Evolutionary conservation across 495 filamentous ascomycete genomes (phyloP), one percentile per base, ranked within the genome.

Genomic region (Aspergillus nanangensis): DNA sequence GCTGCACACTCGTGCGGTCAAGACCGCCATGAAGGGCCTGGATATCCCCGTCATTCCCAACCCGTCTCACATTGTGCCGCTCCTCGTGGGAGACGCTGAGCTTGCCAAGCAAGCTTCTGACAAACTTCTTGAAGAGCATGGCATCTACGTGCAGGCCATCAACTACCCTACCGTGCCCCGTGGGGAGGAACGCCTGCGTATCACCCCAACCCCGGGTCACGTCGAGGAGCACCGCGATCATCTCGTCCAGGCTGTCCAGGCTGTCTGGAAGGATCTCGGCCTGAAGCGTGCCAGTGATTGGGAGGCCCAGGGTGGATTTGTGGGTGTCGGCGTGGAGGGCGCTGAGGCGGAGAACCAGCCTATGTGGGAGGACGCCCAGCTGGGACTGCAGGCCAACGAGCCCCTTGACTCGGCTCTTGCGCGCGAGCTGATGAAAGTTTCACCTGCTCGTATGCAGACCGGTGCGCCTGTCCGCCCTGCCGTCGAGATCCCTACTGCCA

Each of bases 41-140:
- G 84, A 92, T 58, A 95, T 98, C 48, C 93, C 93, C n/a, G 94
- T 98, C 31, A 96, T 98, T 42, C 93, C 93, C 14, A 98, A 98
- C 66, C 94, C 93, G 0, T 90, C 84, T 18, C 93, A 98, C 69
- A 98, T 98, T 66, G 77, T 98, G 41, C 93, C 93, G 10, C 79
- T 96, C 35, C 77, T 98, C 5, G 93, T 98, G 35, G 93, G 93
- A 24, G 89, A 92, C 57, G 93, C 94, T 24, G 91, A 91, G 63
- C 71, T 95, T n/a, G 93, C 93, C 35, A 94, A 90, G 71, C 68
- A 83, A 55, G 93, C 94, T 5, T 89, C 83, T 21, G 93, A 98
- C 62, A 79, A 90, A 60, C 81, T 96, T 5, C 74, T 98, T 8
- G 81, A 88, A 48, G 81, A 93, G 46, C 84, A 93, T 66, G 81